phyloP scores from a whole-genome alignment of 2,329 filamentous ascomycete species.

The Aspergillus sp. region DNA sequence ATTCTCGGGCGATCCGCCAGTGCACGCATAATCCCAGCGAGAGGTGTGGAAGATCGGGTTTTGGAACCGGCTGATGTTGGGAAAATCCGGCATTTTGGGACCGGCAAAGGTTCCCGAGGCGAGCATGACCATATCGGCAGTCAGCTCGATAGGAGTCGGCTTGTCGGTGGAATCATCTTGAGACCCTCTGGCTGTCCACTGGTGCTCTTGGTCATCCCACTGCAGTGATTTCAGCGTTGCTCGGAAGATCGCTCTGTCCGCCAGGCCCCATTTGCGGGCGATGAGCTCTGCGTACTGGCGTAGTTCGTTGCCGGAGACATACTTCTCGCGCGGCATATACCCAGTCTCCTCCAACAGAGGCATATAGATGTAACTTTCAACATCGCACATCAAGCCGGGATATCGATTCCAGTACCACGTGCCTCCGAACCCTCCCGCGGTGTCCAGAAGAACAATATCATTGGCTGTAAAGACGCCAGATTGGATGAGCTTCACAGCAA shows the following conservation, averaged over 20 bases:
- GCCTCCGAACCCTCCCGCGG: conserved; percentile 15
- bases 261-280: conserved; percentile 41
- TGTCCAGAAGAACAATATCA: conserved; percentile 13
- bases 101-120: conserved; percentile 26
- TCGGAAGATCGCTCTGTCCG: conserved; percentile 46
- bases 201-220: conserved; percentile 41
- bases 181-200: conserved; percentile 28
- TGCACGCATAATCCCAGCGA: conserved; percentile 22
- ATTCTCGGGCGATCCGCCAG: conserved; percentile 4
- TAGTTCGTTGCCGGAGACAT: conserved; percentile 10
- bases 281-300: conserved; percentile 10
- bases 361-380: conserved; percentile 49
- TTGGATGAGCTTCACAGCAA: conserved; percentile 40
- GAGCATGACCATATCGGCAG: conserved; percentile 39
- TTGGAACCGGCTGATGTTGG: conserved; percentile 18
- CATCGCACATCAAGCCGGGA: conserved; percentile 53
- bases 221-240: conserved; percentile 22
- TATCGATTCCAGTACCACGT: conserved; percentile 51
- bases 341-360: conserved; percentile 16
- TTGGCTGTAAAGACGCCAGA: conserved; percentile 22
- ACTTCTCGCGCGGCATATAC: conserved; percentile 9
- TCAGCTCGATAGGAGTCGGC: not conserved
- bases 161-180: not conserved
- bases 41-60: conserved; percentile 24
- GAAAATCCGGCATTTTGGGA: conserved; percentile 21